Evolutionary conservation across 2,329 filamentous ascomycete genomes (phyloP), one percentile per base, ranked within the genome.

Genomic region (Neonectria neomacrospora): DNA sequence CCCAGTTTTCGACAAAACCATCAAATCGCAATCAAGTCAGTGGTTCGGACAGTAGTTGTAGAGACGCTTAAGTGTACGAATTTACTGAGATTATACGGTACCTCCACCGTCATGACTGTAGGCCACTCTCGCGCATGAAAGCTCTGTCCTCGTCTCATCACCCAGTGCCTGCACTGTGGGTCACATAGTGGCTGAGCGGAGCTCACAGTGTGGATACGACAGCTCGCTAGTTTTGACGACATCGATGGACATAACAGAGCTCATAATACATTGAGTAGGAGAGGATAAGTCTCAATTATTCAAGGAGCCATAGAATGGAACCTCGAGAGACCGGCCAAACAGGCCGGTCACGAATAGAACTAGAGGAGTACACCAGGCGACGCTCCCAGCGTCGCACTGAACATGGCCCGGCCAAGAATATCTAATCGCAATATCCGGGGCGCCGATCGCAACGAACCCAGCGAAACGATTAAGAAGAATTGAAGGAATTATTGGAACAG

Each of bases 391-490:
- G 58, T 67, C 71, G 67, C 72, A 45, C 58, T 64, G 54, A 72
- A 54, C 64, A 71, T 72, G 70, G 71, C 72, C 73, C 70, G 72
- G 69, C 75, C 75, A 67, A 76, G 72, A 74, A 74, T 78, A 79
- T 80, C 80, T 79, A 74, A 76, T 80, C 77, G 74, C 77, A 80
- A 79, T 79, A 80, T 79, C 75, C 80, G 77, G 68, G 72, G 76
- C 76, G 78, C 78, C 77, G 75, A 77, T 80, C 75, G 75, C 78
- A 77, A 73, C 69, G 77, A 78, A 77, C 73, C 73, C 73, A 74
- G 77, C 77, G 73, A 78, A 76, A 73, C 75, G 77, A 77, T 77
- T 74, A 78, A 77, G 55, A 69, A 72, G 67, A 74, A 70, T 73
- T 74, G 69, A 74, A 76, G 76, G 74, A 77, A 73, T 66, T 78